Evolutionary conservation across 2,329 filamentous ascomycete species (phyloP), one percentile per base, ranked within the genome.

Genomic region (Colletotrichum lupini): DNA sequence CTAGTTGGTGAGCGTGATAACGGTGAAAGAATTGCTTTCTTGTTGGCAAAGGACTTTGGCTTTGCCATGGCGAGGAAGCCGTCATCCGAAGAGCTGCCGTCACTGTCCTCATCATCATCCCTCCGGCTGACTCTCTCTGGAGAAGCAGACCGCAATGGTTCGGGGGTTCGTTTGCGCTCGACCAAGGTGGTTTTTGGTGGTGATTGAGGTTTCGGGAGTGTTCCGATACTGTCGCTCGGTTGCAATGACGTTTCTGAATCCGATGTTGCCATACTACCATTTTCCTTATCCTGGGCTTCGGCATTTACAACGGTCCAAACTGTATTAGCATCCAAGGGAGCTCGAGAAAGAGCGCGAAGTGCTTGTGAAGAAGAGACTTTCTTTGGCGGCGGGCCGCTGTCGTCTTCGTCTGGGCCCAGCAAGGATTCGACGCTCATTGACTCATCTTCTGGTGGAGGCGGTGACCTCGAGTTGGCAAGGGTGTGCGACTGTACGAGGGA

Each of bases 321-420:
- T 5, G 85, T 86, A 77, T 85, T 87, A 68, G 86, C 83, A 65
- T 87, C 87, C n/a, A 87, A 77, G 6, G 88, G 87, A 28, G 81
- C 82, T 75, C 88, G 82, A 19, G 88, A 88, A 60, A 90, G 79
- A 4, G 86, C 86, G 69, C 88, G 84, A 52, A 90, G 79, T 5
- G 85, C 85, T 74, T 90, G 88, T 0, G 88, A 88, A 12, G 88
- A 89, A 4, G 88, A 89, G 32, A 89, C 85, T 78, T 89, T 88
- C 76, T 86, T 88, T 2, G 88, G 87, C 30, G 84, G 82, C 19
- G 80, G 82, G 26, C 81, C 77, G n/a, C 83, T 83, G 28, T 83
- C 83, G 30, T 83, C 83, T 30, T 85, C 81, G 58, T 83, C 81
- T 32, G 80, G 81, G 37, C 79, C 80, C 9, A 85, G 74, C 66